Evolutionary conservation across 306 rosid species (phyloP).

Genomic region (Rosa chinensis): DNA sequence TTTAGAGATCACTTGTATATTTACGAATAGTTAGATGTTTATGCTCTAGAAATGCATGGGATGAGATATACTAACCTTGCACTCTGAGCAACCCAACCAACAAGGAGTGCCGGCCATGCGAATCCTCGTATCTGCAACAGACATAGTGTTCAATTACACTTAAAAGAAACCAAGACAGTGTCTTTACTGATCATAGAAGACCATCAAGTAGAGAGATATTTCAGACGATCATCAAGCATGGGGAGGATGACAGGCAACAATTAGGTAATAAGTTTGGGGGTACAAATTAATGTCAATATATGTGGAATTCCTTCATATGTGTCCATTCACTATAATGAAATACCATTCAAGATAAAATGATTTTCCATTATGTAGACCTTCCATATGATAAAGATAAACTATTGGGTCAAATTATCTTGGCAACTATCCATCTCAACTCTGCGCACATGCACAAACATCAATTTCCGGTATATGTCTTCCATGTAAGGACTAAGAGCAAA

Average conservation of each 20-base stretch:
- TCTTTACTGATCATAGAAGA: not conserved
- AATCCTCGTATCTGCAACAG: slow-evolving; percentile 67
- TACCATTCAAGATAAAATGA: not conserved
- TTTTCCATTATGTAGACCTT: not conserved
- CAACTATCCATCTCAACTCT: not conserved
- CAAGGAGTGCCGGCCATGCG: slow-evolving; percentile 80
- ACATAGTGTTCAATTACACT: slow-evolving; percentile 24
- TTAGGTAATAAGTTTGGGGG: not conserved
- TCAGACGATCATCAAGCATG: not conserved
- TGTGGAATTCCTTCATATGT: not conserved
- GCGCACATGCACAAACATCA: not conserved
- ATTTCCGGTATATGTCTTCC: not conserved
- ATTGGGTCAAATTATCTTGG: not conserved
- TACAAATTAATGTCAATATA: not conserved
- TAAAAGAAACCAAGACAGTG: slow-evolving; percentile 12
- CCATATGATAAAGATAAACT: not conserved
- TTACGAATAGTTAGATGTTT: not conserved
- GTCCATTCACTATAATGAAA: not conserved
- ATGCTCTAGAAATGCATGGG: slow-evolving; percentile 18
- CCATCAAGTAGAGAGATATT: not conserved
- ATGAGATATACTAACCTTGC: slow-evolving; percentile 55
- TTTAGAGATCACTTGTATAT: not conserved
- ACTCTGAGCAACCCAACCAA: slow-evolving; percentile 77
- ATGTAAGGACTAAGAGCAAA: not conserved
- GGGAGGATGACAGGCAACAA: not conserved